Percentiles rank a stretch among this genome's conserved stretches.
These are phyloP conservation scores for Paraleonurus japonicus DNA, from an alignment of 257 asterid genomes.

Conservation along the genomic window DNA sequence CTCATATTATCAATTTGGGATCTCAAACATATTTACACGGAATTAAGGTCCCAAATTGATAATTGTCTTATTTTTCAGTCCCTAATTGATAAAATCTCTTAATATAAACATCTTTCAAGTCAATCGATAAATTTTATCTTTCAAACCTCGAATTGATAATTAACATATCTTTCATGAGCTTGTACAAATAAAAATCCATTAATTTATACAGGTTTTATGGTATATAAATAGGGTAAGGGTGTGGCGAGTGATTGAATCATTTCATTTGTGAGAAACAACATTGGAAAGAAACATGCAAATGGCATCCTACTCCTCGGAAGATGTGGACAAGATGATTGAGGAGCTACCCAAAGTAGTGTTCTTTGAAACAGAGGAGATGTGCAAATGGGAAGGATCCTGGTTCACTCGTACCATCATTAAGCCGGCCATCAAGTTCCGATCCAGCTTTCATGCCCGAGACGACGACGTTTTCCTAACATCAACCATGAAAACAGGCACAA, in stretches of 20 bases:
- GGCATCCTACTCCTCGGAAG: neutral
- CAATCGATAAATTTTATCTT: too few relatives aligned
- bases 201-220: too few relatives aligned
- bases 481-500: slow-evolving; percentile 18
- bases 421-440: slow-evolving; percentile 2
- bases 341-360: slow-evolving; percentile 3
- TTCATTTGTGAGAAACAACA: neutral
- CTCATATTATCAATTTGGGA: too few relatives aligned
- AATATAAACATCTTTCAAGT: too few relatives aligned
- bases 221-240: neutral
- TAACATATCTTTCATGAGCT: too few relatives aligned
- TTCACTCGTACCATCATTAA: neutral
- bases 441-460: slow-evolving; percentile 9
- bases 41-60: too few relatives aligned
- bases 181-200: too few relatives aligned
- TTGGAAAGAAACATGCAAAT: neutral
- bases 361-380: slow-evolving; percentile 12
- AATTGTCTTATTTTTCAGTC: too few relatives aligned
- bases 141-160: too few relatives aligned
- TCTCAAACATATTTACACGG: too few relatives aligned
- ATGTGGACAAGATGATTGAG: neutral
- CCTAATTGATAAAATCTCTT: too few relatives aligned
- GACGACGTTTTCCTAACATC: slow-evolving; percentile 19
- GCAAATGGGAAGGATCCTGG: slow-evolving; percentile 21
- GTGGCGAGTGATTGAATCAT: neutral